These are phyloP conservation scores for Umbelopsis ramanniana DNA, from an alignment of 192 early-diverging fungal genomes.

Conservation along the genomic window DNA sequence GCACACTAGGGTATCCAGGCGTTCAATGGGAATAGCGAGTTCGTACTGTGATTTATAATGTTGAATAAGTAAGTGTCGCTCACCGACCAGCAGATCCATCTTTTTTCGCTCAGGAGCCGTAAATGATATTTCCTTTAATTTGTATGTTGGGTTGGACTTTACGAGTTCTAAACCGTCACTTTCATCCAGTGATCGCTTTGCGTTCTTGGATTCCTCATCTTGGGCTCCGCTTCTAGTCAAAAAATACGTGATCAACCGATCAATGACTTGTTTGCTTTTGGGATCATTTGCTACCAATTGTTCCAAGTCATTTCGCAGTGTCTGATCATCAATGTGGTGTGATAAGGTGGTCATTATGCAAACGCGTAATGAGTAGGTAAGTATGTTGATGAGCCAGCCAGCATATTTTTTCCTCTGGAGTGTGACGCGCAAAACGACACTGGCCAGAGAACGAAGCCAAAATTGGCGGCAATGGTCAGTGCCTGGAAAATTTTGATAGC, in stretches of 20 bases:
- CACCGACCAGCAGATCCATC: not conserved
- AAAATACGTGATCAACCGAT: conserved; percentile 1
- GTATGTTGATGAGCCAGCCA: not conserved
- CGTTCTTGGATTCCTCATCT: not conserved
- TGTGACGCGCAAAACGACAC: not conserved
- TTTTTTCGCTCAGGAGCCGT: conserved; percentile 15
- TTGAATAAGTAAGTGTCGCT: not conserved
- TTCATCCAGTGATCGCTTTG: conserved; percentile 9
- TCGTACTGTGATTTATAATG: conserved; percentile 9
- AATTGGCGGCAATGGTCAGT: too few species aligned
- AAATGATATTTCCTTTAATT: not conserved
- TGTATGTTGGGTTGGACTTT: not conserved
- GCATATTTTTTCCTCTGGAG: not conserved
- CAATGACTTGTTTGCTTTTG: not conserved
- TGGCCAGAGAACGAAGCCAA: too few species aligned
- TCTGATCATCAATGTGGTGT: conserved; percentile 5
- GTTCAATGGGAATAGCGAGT: not conserved
- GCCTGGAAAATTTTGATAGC: too few species aligned
- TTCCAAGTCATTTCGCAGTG: not conserved
- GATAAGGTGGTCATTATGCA: not conserved
- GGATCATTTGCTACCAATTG: not conserved
- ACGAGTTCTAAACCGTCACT: not conserved
- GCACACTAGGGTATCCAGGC: conserved; percentile 9
- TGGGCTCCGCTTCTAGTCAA: not conserved
- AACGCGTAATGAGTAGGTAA: not conserved